These are phyloP conservation scores for Melampsora americana DNA, from an alignment of 1,284 basidiomycete genomes.

Conservation along the genomic window DNA sequence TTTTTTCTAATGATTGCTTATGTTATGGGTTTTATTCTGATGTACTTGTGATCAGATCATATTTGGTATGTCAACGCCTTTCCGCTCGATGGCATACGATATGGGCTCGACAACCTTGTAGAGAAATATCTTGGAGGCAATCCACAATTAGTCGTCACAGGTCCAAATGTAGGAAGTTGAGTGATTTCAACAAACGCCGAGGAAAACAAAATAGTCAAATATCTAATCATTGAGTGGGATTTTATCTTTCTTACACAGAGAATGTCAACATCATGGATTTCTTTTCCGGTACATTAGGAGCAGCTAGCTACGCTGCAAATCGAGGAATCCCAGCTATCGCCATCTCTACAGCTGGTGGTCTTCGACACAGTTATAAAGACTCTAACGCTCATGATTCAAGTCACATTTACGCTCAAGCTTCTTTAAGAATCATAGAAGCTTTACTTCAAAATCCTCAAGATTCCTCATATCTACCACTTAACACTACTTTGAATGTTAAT, in stretches of 20 bases:
- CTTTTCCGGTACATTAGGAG: slow-evolving; percentile 42
- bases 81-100: slow-evolving; percentile 40
- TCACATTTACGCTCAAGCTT: slow-evolving; percentile 21
- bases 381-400: background rate
- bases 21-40: background rate
- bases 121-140: background rate
- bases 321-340: slow-evolving; percentile 32
- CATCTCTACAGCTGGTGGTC: slow-evolving; percentile 13
- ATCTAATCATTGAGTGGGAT: background rate
- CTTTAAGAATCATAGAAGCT: slow-evolving; percentile 24
- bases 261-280: slow-evolving; percentile 16
- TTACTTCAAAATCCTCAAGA: background rate
- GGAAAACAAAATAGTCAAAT: background rate
- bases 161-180: slow-evolving; percentile 39
- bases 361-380: slow-evolving; percentile 18
- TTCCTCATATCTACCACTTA: slow-evolving; percentile 4
- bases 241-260: slow-evolving; percentile 1
- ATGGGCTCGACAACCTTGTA: slow-evolving; percentile 20
- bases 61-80: slow-evolving; percentile 42
- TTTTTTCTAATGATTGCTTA: background rate
- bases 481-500: slow-evolving; percentile 27
- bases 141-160: slow-evolving; percentile 24
- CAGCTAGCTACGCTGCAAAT: slow-evolving; percentile 7
- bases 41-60: slow-evolving; percentile 8
- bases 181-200: background rate